Evolutionary conservation across 306 rosid genomes (phyloP), one percentile per base, ranked within the genome.

Genomic region (Dalbergia cochinchinensis): DNA sequence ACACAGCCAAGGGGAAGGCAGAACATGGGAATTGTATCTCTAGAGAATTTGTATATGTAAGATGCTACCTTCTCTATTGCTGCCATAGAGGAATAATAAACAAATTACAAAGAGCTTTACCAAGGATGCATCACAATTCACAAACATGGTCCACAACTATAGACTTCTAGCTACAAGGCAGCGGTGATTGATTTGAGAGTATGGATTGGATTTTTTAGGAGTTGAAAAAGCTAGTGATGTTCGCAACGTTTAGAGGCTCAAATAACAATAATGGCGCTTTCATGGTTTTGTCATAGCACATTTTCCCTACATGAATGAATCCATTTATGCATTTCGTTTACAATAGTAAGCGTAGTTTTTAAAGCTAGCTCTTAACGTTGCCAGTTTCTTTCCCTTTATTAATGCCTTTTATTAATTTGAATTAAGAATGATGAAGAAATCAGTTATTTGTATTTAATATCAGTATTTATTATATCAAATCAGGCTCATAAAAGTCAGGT

Each of bases 371-470:
- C 33, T 31, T 33, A 31, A 15, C 3, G 31, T 26, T 26, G 31
- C 31, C 0, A 3, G 41, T 37, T 37, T 37, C 41, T 37, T 37
- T 37, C 41, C 41, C 7, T 37, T 50, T 48, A 48, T 50, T 50
- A 57, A 73, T 57, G 74, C 44, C 41, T 22, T 20, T 69, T 7
- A 20, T 67, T 69, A 35, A 47, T 47, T 69, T 47, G 59, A 44
- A 45, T 13, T 5, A 31, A 48, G 74, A 69, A 31, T 45, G 44
- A 69, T 13, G 31, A 48, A 3, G 62, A 50, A 5, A 8, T 69
- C 26, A 48, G 26, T 69, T 50, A 69, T 22, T 14, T 34, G 11
- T 2, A 22, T 13, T 18, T 51, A 50, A 35, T 51, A 50, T 31
- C 13, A 20, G 6, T 26, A 48, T 70, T 33, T 7, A 51, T 33